These are phyloP conservation scores for Lentinula sp. DNA, from an alignment of 768 basidiomycete species.

Conservation along the genomic window DNA sequence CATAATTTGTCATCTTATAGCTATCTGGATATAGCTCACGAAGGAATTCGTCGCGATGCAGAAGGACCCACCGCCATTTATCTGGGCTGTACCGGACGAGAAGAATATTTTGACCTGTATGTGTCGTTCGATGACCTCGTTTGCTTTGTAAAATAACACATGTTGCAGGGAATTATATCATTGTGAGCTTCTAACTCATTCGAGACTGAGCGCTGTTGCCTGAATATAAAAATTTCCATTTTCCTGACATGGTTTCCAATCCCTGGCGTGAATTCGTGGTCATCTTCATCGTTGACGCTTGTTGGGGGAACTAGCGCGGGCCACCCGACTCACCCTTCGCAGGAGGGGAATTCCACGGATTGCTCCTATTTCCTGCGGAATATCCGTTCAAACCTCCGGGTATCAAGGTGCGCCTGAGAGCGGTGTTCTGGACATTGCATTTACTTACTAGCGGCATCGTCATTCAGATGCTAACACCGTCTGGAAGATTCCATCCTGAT, in stretches of 20 bases:
- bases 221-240: neutral
- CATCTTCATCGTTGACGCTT: neutral
- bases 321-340: conserved; percentile 89
- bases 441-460: conserved; percentile 1
- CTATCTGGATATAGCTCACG: conserved; percentile 40
- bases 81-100: conserved; percentile 94
- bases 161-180: conserved; percentile 84
- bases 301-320: conserved; percentile 55
- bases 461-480: conserved; percentile 81
- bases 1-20: neutral
- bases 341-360: conserved; percentile 92
- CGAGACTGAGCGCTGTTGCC: neutral
- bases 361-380: conserved; percentile 88
- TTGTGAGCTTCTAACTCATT: conserved; percentile 44
- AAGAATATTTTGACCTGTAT: conserved; percentile 94
- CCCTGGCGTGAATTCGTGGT: too few species aligned
- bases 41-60: conserved; percentile 95
- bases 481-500: conserved; percentile 86
- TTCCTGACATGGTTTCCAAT: neutral
- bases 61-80: conserved; percentile 89
- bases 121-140: conserved; percentile 22
- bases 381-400: conserved; percentile 97
- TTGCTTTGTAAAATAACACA: neutral
- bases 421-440: neutral
- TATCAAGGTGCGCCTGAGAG: conserved; percentile 63